phyloP scores from a whole-genome alignment of 2,329 filamentous ascomycete genomes.

The Penicillium occitanis region DNA sequence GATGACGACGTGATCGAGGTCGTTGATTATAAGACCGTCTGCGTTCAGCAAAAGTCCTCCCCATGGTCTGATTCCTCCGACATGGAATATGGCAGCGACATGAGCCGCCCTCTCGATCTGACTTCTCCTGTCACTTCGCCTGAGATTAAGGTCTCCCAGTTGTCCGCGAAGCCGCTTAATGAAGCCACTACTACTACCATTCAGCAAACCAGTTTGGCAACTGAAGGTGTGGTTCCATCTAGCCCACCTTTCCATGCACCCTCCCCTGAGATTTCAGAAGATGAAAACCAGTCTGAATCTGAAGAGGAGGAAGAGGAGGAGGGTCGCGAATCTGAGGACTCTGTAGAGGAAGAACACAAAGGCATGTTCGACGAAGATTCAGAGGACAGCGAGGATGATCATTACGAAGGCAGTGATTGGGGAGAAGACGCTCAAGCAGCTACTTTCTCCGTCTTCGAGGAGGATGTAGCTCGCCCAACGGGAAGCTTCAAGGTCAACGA shows the following conservation, averaged over 20 bases:
- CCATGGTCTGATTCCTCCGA: slow-evolving; percentile 22
- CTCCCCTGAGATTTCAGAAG: slow-evolving; percentile 7
- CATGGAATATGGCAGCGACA: slow-evolving; percentile 25
- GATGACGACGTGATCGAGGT: slow-evolving; percentile 33
- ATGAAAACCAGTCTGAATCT: slow-evolving; percentile 17
- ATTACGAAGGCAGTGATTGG: slow-evolving; percentile 4
- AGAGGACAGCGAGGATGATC: slow-evolving; percentile 16
- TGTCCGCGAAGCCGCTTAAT: background rate
- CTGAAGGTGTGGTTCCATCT: slow-evolving; percentile 13
- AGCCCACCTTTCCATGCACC: background rate
- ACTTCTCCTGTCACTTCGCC: slow-evolving; percentile 30
- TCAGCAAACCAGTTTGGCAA: background rate
- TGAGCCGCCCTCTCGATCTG: slow-evolving; percentile 26
- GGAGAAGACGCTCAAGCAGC: slow-evolving; percentile 1
- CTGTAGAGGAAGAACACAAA: background rate
- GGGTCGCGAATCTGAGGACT: slow-evolving; percentile 17
- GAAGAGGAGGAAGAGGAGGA: slow-evolving; percentile 13
- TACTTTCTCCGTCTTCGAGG: background rate
- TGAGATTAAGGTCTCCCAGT: slow-evolving; percentile 20
- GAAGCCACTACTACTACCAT: background rate
- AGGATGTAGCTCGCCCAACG: background rate
- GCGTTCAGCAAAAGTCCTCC: slow-evolving; percentile 3
- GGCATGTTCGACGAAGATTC: slow-evolving; percentile 4
- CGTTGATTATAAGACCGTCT: background rate
- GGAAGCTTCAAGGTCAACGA: background rate